Percentiles rank a stretch among this genome's conserved stretches.
Conservation (phyloP, 2,329 filamentous ascomycete genomes). For the Didymella segeticola region DNA sequence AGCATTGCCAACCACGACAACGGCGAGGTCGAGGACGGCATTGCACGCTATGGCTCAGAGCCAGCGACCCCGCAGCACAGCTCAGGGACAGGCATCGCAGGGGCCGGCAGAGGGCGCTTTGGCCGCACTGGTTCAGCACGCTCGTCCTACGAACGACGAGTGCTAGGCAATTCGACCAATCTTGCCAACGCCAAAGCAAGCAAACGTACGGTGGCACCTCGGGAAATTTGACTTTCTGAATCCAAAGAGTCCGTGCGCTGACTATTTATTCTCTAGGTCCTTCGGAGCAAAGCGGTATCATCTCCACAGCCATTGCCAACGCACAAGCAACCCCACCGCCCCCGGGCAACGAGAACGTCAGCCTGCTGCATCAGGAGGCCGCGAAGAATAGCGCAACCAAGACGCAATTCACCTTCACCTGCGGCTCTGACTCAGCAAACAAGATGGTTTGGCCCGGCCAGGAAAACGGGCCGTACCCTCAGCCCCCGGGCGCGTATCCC, state of each 20-base stretch:
- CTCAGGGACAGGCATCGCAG: conserved; percentile 74
- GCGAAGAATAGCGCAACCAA: conserved; percentile 71
- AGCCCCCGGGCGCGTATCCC: conserved; percentile 49
- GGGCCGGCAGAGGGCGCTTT: conserved; percentile 82
- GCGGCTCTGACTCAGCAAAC: conserved; percentile 85
- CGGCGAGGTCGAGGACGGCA: conserved; percentile 54
- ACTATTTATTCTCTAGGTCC: conserved; percentile 47
- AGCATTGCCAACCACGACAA: conserved; percentile 59
- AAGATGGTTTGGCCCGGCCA: conserved; percentile 77
- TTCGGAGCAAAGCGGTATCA: conserved; percentile 75
- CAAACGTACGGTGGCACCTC: conserved; percentile 47
- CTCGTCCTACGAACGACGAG: conserved; percentile 48
- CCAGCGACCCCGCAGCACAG: conserved; percentile 59
- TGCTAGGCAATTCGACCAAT: conserved; percentile 52
- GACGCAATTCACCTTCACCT: conserved; percentile 95
- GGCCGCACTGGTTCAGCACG: conserved; percentile 63
- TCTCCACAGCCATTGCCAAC: conserved; percentile 89
- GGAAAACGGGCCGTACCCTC: conserved; percentile 51
- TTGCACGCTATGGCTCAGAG: conserved; percentile 62
- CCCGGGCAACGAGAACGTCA: conserved; percentile 76
- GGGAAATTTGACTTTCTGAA: conserved; percentile 31
- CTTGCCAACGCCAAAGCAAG: conserved; percentile 53
- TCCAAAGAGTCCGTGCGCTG: conserved; percentile 43
- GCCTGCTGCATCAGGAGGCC: conserved; percentile 75
- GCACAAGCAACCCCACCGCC: conserved; percentile 62